Evolutionary conservation across 192 early-diverging fungal genomes (phyloP).

Genomic region (Jimgerdemannia lactiflua): DNA sequence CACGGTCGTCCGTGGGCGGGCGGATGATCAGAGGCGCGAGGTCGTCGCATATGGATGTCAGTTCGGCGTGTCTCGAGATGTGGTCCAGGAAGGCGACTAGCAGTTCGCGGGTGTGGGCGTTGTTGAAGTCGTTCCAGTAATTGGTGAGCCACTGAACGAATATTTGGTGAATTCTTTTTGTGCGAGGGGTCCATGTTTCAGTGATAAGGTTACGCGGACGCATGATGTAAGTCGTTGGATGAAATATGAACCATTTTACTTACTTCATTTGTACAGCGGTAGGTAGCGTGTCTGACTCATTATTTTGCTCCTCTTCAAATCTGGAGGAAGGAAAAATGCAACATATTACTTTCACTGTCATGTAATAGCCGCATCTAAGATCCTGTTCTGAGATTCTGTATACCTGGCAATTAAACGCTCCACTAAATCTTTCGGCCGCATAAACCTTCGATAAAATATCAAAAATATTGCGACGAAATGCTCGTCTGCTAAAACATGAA

Average conservation of each 20-base stretch:
- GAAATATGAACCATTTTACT: constrained; percentile 3
- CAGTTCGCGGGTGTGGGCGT: constrained; percentile 10
- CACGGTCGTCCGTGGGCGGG: constrained; percentile 14
- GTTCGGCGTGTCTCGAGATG: constrained; percentile 8
- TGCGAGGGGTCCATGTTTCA: not conserved
- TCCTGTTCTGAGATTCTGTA: not conserved
- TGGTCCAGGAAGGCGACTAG: constrained; percentile 19
- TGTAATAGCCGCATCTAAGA: not conserved
- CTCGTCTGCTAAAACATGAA: constrained; percentile 15
- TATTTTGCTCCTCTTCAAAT: constrained; percentile 15
- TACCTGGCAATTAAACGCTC: constrained; percentile 26
- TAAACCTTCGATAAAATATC: constrained; percentile 33
- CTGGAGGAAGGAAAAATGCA: constrained; percentile 1
- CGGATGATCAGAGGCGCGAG: constrained; percentile 20
- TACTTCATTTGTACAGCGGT: constrained; percentile 22
- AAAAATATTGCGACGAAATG: constrained; percentile 26
- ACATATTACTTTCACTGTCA: not conserved
- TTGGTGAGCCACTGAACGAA: constrained; percentile 28
- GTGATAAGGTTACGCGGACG: not conserved
- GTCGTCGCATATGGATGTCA: constrained; percentile 19
- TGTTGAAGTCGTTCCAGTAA: constrained; percentile 33
- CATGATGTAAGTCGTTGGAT: not conserved
- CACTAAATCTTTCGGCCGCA: constrained; percentile 26
- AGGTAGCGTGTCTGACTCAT: not conserved
- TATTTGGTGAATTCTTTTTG: constrained; percentile 22